phyloP scores from a whole-genome alignment of 345 rosid species.

The Firmiana major region DNA sequence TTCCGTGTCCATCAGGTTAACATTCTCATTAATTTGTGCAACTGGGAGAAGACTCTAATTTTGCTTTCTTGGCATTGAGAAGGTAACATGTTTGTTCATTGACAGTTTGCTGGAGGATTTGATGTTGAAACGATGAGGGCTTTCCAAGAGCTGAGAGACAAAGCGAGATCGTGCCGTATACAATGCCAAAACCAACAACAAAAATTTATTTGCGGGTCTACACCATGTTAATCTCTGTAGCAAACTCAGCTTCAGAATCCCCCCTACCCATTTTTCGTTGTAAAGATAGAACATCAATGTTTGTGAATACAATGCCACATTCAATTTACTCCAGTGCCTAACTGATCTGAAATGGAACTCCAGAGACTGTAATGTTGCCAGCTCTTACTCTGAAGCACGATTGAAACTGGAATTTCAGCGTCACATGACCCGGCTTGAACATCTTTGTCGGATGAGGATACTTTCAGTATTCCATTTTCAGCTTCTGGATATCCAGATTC shows the following conservation, averaged over 20 bases:
- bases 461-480: too few relatives aligned
- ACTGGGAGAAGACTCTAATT: background rate
- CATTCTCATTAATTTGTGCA: background rate
- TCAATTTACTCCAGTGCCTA: background rate
- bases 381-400: background rate
- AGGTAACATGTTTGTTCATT: background rate
- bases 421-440: too few relatives aligned
- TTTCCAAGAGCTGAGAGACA: slow-evolving; percentile 90
- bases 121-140: slow-evolving; percentile 97
- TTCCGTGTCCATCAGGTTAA: slow-evolving; percentile 98
- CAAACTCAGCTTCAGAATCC: slow-evolving; percentile 57
- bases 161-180: slow-evolving; percentile 69
- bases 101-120: slow-evolving; percentile 94
- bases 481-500: too few relatives aligned
- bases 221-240: slow-evolving; percentile 57
- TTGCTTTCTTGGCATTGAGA: background rate
- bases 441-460: too few relatives aligned
- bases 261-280: slow-evolving; percentile 13
- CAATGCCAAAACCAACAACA: slow-evolving; percentile 73
- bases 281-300: slow-evolving; percentile 20
- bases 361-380: background rate
- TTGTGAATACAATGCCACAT: slow-evolving; percentile 24
- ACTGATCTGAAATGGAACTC: background rate
- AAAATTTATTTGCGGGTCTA: slow-evolving; percentile 56
- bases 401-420: background rate